These are phyloP conservation scores for Phialophora tarda DNA, from an alignment of 2,329 filamentous ascomycete genomes.

Conservation along the genomic window DNA sequence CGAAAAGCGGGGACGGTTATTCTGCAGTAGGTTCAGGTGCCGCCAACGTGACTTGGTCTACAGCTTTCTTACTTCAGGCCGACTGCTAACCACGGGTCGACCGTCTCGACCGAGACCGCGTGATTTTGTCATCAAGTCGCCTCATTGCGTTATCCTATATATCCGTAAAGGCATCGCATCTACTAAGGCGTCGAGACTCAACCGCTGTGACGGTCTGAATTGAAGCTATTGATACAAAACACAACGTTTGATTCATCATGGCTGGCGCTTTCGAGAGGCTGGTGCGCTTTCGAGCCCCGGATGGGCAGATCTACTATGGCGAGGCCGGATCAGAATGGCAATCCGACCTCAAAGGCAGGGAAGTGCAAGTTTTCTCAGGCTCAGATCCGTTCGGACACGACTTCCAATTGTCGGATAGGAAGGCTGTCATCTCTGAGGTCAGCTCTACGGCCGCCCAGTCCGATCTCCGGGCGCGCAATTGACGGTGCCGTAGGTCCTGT, in stretches of 20 bases:
- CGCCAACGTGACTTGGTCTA: neutral
- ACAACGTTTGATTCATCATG: neutral
- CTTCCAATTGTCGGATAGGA: slow-evolving; percentile 2
- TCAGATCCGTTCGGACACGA: slow-evolving; percentile 6
- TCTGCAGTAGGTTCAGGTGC: neutral
- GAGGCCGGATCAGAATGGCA: slow-evolving; percentile 26
- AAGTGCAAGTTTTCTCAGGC: slow-evolving; percentile 13
- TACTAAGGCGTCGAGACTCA: neutral
- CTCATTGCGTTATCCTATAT: neutral
- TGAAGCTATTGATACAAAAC: neutral
- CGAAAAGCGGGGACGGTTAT: slow-evolving; percentile 19
- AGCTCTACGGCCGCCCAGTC: slow-evolving; percentile 38
- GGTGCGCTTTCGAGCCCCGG: slow-evolving; percentile 17
- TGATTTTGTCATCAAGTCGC: slow-evolving; percentile 4
- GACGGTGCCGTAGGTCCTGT: slow-evolving; percentile 46
- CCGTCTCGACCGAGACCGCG: slow-evolving; percentile 5
- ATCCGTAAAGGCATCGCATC: neutral
- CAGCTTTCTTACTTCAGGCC: neutral
- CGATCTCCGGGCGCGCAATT: neutral
- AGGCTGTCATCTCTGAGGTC: slow-evolving; percentile 22
- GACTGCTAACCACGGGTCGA: neutral
- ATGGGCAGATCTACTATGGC: slow-evolving; percentile 23
- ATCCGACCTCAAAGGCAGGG: slow-evolving; percentile 15
- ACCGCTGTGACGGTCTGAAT: too few relatives aligned
- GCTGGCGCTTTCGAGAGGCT: slow-evolving; percentile 16